Evolutionary conservation across 2,329 filamentous ascomycete species (phyloP), one percentile per base, ranked within the genome.

Genomic region (Alternaria brassicicola): DNA sequence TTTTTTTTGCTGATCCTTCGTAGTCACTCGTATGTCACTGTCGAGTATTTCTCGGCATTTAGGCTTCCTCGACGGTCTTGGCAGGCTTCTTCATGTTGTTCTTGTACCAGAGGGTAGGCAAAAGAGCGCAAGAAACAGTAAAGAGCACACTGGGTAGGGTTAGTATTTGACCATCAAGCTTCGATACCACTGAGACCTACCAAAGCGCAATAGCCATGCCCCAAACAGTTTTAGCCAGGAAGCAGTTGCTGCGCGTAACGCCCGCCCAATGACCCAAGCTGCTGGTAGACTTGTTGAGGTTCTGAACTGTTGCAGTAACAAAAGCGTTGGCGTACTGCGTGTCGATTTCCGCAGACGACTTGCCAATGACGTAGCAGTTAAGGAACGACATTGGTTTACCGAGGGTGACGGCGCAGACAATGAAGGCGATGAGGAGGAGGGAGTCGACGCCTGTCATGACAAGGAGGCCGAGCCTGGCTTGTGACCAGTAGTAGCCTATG

Each of bases 201-300:
- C 85, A 92, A 48, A 96, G 84, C 4, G 88, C 88, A 76, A 97
- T 93, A 75, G 87, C 86, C 59, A 97, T 78, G 1, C 92, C 93
- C 93, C 93, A 97, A 65, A 95, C 86, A 15, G 90, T 86, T 83
- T 96, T 96, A 76, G 93, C 88, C 81, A 95, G 88, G 71, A 88
- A 87, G 80, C 93, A 97, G 54, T 90, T 90, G 62, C 48, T 60
- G 52, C 17, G 84, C 72, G 82, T 86, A 8, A 84, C 82, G n/a
- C 85, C 85, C 42, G 86, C 85, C 84, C 85, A 88, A 55, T 80
- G 77, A 13, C 72, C 78, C 54, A 87, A 72, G 38, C 75, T 81
- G 6, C 80, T 80, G n/a, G 81, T 82, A 48, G 81, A 75, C 46
- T 80, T 80, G 55, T 81, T 80, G 33, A 87, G 72, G 60, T 84